Conservation (phyloP, 345 rosid species). For the Nephelium lappaceum region DNA sequence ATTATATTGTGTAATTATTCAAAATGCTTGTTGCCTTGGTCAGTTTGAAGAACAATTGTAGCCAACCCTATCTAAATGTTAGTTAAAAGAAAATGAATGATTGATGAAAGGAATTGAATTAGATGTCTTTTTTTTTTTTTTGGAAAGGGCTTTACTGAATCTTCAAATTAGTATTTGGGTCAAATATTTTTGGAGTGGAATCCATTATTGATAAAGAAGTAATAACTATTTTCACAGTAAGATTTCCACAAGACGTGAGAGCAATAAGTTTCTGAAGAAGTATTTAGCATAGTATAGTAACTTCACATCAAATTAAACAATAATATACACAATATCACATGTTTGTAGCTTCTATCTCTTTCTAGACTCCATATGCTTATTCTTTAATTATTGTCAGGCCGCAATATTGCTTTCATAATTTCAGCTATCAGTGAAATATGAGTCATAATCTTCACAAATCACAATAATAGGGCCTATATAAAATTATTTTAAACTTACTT, state of each 20-base stretch:
- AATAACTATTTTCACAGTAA: neutral
- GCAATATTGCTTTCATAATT: neutral
- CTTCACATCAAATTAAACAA: neutral
- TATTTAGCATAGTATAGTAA: neutral
- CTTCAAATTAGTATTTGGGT: too few relatives aligned
- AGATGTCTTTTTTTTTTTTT: too few relatives aligned
- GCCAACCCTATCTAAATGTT: too few relatives aligned
- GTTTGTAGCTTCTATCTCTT: neutral
- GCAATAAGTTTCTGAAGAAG: neutral
- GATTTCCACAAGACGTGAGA: neutral
- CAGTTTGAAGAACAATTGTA: too few relatives aligned
- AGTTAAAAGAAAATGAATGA: too few relatives aligned
- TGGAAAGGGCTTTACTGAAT: too few relatives aligned
- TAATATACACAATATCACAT: neutral
- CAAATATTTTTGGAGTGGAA: neutral
- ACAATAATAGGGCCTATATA: too few relatives aligned
- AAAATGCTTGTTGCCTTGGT: too few relatives aligned
- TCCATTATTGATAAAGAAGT: neutral
- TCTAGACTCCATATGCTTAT: neutral
- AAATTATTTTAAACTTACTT: too few relatives aligned
- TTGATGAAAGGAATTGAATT: too few relatives aligned
- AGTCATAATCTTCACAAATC: too few relatives aligned
- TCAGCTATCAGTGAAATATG: neutral
- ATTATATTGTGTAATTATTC: too few relatives aligned
- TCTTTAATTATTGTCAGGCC: neutral